Evolutionary conservation across 495 filamentous ascomycete genomes (phyloP).

Genomic region (Annulohypoxylon moriforme): DNA sequence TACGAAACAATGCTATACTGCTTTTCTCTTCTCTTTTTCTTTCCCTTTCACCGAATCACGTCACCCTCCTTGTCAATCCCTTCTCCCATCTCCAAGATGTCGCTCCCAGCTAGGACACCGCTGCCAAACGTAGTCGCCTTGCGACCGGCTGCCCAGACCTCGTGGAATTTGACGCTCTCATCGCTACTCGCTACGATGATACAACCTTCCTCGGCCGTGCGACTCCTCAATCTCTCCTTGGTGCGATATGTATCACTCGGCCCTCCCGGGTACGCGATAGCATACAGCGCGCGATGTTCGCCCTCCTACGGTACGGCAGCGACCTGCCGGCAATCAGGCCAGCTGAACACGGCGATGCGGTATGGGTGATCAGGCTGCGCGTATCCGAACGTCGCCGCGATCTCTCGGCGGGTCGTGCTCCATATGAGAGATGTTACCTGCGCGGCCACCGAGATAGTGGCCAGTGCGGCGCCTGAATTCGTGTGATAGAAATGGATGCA

Average conservation of each 20-base stretch:
- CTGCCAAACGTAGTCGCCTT: conserved; percentile 65
- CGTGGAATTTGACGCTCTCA: conserved; percentile 94
- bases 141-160: conserved; percentile 81
- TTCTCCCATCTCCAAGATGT: conserved; percentile 86
- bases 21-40: neutral
- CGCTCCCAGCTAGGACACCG: conserved; percentile 84
- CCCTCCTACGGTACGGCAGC: conserved; percentile 90
- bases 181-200: conserved; percentile 95
- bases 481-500: conserved; percentile 97
- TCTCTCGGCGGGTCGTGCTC: conserved; percentile 86
- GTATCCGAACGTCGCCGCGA: conserved; percentile 94
- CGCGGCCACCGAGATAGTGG: conserved; percentile 90
- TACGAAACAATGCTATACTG: conserved; percentile 36
- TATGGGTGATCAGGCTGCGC: conserved; percentile 92
- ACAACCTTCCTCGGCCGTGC: conserved; percentile 85
- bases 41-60: conserved; percentile 60
- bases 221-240: conserved; percentile 48
- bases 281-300: conserved; percentile 82
- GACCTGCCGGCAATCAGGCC: conserved; percentile 91
- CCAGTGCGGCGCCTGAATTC: conserved; percentile 82
- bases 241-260: conserved; percentile 58
- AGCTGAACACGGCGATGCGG: conserved; percentile 93
- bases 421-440: conserved; percentile 95
- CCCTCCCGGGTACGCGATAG: conserved; percentile 73
- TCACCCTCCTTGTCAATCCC: conserved; percentile 83